Percentiles rank a stretch among this genome's conserved stretches.
These are phyloP conservation scores for Jatropha curcas DNA, from an alignment of 345 rosid genomes.

Conservation along the genomic window DNA sequence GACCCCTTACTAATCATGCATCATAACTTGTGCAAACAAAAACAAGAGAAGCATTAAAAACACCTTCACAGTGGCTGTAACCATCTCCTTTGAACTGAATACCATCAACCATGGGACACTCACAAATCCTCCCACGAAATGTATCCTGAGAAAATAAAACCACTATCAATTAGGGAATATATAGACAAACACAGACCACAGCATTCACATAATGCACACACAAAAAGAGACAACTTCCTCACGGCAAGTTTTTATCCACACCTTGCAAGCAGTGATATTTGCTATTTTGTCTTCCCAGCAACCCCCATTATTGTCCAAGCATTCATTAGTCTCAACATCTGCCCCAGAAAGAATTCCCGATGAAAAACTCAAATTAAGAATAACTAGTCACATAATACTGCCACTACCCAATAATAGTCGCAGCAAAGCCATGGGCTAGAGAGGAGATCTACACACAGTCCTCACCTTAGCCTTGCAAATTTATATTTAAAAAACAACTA, in stretches of 20 bases:
- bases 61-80: conserved; percentile 91
- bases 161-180: not conserved
- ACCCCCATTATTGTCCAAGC: conserved; percentile 90
- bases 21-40: not conserved
- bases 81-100: conserved; percentile 98
- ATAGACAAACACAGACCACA: not conserved
- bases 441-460: not conserved
- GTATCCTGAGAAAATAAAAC: conserved; percentile 66
- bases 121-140: conserved; percentile 93
- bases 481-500: not conserved
- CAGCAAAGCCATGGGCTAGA: conserved; percentile 1
- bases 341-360: conserved; percentile 24
- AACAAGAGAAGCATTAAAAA: conserved; percentile 6
- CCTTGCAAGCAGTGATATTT: conserved; percentile 96
- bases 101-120: conserved; percentile 88
- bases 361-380: conserved; percentile 16
- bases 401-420: conserved; percentile 3
- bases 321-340: conserved; percentile 96
- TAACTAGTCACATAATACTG: not conserved
- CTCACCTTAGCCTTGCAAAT: not conserved
- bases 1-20: not conserved
- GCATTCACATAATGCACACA: not conserved
- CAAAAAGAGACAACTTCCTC: not conserved
- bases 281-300: conserved; percentile 89
- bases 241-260: conserved; percentile 25